Conservation (phyloP, 306 rosid species). For the Astragalus glycyphyllos region DNA sequence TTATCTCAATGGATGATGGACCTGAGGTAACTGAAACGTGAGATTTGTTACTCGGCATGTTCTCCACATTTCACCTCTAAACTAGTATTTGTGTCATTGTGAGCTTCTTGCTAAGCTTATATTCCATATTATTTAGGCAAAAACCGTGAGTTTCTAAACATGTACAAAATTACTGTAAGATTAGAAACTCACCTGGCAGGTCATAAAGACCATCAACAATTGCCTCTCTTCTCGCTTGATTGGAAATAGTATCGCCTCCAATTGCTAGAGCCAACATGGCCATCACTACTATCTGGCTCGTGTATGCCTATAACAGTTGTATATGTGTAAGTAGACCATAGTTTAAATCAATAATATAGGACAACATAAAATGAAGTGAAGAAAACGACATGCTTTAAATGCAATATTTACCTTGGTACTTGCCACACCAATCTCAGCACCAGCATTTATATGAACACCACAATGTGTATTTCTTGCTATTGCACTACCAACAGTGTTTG, state of each 20-base stretch:
- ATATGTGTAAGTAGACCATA: slow-evolving; percentile 36
- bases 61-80: neutral
- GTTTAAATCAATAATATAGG: slow-evolving; percentile 29
- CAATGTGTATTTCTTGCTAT: slow-evolving; percentile 96
- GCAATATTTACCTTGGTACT: slow-evolving; percentile 86
- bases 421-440: slow-evolving; percentile 98
- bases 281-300: slow-evolving; percentile 99
- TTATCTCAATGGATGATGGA: neutral
- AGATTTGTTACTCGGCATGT: neutral
- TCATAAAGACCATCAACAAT: slow-evolving; percentile 84
- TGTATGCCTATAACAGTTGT: slow-evolving; percentile 72
- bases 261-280: slow-evolving; percentile 95
- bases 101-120: neutral
- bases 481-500: slow-evolving; percentile 94
- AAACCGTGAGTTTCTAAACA: slow-evolving; percentile 7
- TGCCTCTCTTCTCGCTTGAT: slow-evolving; percentile 84
- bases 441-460: slow-evolving; percentile 98
- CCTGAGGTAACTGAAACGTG: neutral
- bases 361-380: slow-evolving; percentile 37
- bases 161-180: slow-evolving; percentile 25
- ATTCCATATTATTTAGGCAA: neutral
- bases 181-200: slow-evolving; percentile 81
- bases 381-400: slow-evolving; percentile 24
- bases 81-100: neutral
- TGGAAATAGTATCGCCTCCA: slow-evolving; percentile 91